A percentile compares a stretch with the other conserved stretches of the same genome.
These are phyloP conservation scores for Colletotrichum salicis DNA, from an alignment of 2,329 filamentous ascomycete species.

Conservation along the genomic window DNA sequence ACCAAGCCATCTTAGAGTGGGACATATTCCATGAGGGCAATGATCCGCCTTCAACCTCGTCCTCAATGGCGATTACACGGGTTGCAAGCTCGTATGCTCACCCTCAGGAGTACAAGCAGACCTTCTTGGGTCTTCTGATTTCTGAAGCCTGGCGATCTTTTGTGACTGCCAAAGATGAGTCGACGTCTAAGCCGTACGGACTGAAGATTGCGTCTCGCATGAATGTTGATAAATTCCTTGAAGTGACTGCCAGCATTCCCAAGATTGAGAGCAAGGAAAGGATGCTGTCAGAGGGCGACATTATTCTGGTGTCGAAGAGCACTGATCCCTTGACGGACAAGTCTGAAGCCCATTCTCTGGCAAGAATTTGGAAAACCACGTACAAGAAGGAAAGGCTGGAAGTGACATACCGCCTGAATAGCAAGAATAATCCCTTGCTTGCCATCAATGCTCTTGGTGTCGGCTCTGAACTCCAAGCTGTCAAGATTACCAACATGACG, in stretches of 20 bases:
- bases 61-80: slow-evolving; percentile 68
- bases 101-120: slow-evolving; percentile 83
- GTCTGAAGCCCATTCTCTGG: slow-evolving; percentile 81
- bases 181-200: slow-evolving; percentile 81
- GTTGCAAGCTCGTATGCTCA: slow-evolving; percentile 84
- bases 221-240: slow-evolving; percentile 91
- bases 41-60: slow-evolving; percentile 79
- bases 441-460: slow-evolving; percentile 68
- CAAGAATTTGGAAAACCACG: slow-evolving; percentile 81
- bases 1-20: slow-evolving; percentile 90
- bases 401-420: slow-evolving; percentile 85
- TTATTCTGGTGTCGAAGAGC: slow-evolving; percentile 84
- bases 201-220: slow-evolving; percentile 89
- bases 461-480: slow-evolving; percentile 75
- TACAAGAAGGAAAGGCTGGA: slow-evolving; percentile 86
- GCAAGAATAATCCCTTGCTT: slow-evolving; percentile 69
- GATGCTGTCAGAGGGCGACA: slow-evolving; percentile 83
- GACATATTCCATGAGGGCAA: slow-evolving; percentile 92
- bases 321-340: slow-evolving; percentile 74
- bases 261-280: slow-evolving; percentile 76
- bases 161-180: slow-evolving; percentile 88
- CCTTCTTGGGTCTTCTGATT: slow-evolving; percentile 89
- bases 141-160: slow-evolving; percentile 97
- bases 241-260: slow-evolving; percentile 87
- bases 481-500: slow-evolving; percentile 92